A percentile compares a stretch with the other conserved stretches of the same genome.
phyloP scores from a whole-genome alignment of 163 green algal genomes.

The Chloromonas sp. region DNA sequence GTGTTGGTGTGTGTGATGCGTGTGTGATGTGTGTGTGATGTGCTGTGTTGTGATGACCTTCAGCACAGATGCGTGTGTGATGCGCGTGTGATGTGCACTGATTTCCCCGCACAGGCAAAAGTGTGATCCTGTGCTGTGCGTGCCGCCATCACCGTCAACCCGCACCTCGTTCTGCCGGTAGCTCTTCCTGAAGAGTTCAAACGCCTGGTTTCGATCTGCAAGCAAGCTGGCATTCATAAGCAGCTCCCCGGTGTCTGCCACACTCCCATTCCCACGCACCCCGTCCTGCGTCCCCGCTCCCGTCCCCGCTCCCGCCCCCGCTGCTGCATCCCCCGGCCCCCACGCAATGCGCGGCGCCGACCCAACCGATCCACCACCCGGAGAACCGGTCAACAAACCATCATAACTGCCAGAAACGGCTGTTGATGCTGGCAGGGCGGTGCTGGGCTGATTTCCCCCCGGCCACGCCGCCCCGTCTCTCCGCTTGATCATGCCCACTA shows the following conservation, averaged over 20 bases:
- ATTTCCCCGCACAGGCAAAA: no score
- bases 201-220: constrained; percentile 69
- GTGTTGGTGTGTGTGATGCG: background rate
- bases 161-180: constrained; percentile 66
- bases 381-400: no score
- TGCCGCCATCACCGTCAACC: no score
- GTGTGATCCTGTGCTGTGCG: no score
- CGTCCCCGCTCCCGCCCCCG: background rate
- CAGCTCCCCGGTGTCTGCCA: constrained; percentile 14
- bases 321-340: background rate
- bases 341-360: background rate
- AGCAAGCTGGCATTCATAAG: constrained; percentile 59
- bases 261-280: background rate
- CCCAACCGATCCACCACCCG: no score
- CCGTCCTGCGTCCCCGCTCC: background rate
- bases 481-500: constrained; percentile 72
- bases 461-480: constrained; percentile 11
- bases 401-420: no score
- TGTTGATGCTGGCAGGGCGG: no score
- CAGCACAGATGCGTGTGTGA: constrained; percentile 3
- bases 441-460: no score
- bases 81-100: background rate
- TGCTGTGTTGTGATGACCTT: no score
- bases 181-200: constrained; percentile 76
- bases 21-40: no score